Evolutionary conservation across 768 basidiomycete genomes (phyloP).

Genomic region (Boletus tylopilopsis): DNA sequence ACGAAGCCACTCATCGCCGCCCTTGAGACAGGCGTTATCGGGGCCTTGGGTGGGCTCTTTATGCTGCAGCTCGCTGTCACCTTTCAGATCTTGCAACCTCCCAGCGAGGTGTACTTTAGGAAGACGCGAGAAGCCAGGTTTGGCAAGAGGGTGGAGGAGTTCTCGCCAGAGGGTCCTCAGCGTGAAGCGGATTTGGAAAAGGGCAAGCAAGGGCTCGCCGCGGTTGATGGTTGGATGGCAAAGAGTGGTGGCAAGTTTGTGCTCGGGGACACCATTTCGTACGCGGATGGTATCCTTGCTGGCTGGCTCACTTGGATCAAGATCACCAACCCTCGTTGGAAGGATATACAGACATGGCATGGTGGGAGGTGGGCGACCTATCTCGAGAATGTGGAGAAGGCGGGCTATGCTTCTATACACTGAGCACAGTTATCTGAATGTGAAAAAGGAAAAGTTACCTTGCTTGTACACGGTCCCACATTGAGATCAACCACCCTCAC

Average conservation of each 20-base stretch:
- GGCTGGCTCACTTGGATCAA: conserved; percentile 36
- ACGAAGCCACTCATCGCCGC: conserved; percentile 38
- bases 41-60: conserved; percentile 11
- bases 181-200: conserved; percentile 27
- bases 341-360: conserved; percentile 34
- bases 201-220: conserved; percentile 21
- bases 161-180: conserved; percentile 30
- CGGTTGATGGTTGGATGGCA: conserved; percentile 30
- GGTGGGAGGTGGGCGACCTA: conserved; percentile 37
- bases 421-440: background rate
- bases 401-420: conserved; percentile 27
- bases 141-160: conserved; percentile 34
- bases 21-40: conserved; percentile 27
- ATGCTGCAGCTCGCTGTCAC: conserved; percentile 13
- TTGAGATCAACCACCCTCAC: too few relatives aligned
- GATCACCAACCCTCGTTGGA: conserved; percentile 31
- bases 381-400: conserved; percentile 27
- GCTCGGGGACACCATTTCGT: conserved; percentile 32
- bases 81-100: conserved; percentile 20
- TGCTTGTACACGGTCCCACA: too few relatives aligned
- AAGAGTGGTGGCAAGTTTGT: conserved; percentile 31
- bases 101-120: conserved; percentile 33
- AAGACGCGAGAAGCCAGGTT: conserved; percentile 30
- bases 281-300: conserved; percentile 35
- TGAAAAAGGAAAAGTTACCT: background rate